phyloP scores from a whole-genome alignment of 352 stramenopile species.

The Pythium scleroteichum region DNA sequence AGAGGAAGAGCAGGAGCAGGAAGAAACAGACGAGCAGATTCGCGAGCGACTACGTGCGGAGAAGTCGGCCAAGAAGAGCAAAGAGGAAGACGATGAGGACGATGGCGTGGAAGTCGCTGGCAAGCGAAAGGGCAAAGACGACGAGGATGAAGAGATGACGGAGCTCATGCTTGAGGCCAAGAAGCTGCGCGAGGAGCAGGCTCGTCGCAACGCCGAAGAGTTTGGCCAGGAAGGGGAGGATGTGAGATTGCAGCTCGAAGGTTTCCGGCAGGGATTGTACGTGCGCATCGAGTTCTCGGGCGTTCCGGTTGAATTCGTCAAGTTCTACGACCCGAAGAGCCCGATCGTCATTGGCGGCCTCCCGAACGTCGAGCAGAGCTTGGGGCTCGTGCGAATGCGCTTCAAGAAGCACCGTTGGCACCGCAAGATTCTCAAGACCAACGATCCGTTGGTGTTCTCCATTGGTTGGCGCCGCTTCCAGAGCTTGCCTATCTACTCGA shows the following conservation, averaged over 20 bases:
- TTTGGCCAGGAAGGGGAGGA: constrained; percentile 95
- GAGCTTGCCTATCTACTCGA: constrained; percentile 97
- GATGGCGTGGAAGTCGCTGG: constrained; percentile 34
- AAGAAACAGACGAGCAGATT: constrained; percentile 82
- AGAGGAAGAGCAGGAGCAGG: constrained; percentile 50
- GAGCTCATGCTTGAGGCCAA: constrained; percentile 87
- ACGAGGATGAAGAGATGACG: constrained; percentile 85
- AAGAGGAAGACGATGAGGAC: constrained; percentile 67
- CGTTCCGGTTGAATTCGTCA: constrained; percentile 95
- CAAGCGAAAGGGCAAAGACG: constrained; percentile 35
- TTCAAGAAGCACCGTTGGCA: constrained; percentile 99
- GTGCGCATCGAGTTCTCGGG: constrained; percentile 96
- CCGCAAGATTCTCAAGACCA: constrained; percentile 97
- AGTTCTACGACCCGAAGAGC: constrained; percentile 90
- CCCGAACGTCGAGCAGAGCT: constrained; percentile 93
- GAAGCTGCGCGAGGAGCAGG: constrained; percentile 77
- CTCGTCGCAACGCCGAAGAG: constrained; percentile 90
- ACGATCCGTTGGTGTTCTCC: constrained; percentile 98
- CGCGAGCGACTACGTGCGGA: constrained; percentile 85
- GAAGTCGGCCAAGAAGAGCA: constrained; percentile 91
- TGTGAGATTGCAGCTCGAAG: constrained; percentile 91
- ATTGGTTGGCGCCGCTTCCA: constrained; percentile 99
- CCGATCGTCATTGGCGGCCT: constrained; percentile 93
- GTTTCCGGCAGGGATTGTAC: constrained; percentile 96
- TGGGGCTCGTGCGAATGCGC: constrained; percentile 95